phyloP scores from a whole-genome alignment of 1,284 basidiomycete genomes.

The Cutaneotrichosporon cutaneum region DNA sequence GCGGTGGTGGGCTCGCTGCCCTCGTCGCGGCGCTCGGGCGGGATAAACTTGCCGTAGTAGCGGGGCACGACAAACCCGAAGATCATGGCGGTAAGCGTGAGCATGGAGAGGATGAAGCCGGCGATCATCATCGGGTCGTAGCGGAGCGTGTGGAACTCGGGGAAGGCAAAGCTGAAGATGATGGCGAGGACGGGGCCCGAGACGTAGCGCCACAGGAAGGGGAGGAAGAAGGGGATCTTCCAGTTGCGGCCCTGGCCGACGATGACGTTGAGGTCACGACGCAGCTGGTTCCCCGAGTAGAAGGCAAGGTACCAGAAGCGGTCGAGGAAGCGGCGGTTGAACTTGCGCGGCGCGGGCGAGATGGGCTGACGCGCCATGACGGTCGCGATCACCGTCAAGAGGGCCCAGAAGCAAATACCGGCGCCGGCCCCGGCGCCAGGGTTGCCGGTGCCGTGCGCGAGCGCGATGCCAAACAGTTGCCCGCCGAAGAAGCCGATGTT shows the following conservation, averaged over 20 bases:
- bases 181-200: constrained; percentile 30
- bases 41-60: constrained; percentile 26
- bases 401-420: constrained; percentile 23
- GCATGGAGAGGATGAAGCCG: constrained; percentile 28
- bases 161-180: constrained; percentile 30
- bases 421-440: constrained; percentile 27
- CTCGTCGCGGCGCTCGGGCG: constrained; percentile 23
- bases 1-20: constrained; percentile 24
- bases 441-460: constrained; percentile 23
- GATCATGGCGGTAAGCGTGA: constrained; percentile 23
- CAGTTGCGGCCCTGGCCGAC: constrained; percentile 28
- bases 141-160: constrained; percentile 29
- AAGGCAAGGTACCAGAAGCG: constrained; percentile 32
- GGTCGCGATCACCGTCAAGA: constrained; percentile 17
- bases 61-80: constrained; percentile 26
- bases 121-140: constrained; percentile 32
- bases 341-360: constrained; percentile 9
- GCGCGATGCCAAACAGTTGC: constrained; percentile 25
- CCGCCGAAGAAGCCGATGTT: constrained; percentile 26
- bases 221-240: constrained; percentile 29
- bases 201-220: constrained; percentile 30
- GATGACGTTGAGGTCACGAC: constrained; percentile 31
- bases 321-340: constrained; percentile 12
- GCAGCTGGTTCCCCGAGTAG: constrained; percentile 32
- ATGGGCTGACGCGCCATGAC: constrained; percentile 15